Evolutionary conservation across 2,329 filamentous ascomycete species (phyloP).

Genomic region (Nemania sp.): DNA sequence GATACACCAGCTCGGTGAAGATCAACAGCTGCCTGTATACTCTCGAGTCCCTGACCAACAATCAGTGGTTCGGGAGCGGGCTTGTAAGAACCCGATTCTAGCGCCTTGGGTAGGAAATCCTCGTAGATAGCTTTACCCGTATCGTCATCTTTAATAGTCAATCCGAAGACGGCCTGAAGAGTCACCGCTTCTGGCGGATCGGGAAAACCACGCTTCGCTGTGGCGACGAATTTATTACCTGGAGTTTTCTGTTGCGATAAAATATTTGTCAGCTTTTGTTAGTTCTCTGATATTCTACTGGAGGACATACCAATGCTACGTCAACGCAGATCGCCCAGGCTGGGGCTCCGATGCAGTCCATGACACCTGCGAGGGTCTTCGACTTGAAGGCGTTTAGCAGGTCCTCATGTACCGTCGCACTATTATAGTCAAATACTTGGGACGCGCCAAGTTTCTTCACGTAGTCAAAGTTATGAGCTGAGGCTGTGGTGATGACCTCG

Average conservation of each 20-base stretch:
- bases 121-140: constrained; percentile 43
- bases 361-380: constrained; percentile 12
- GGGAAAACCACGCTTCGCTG: constrained; percentile 36
- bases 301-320: constrained; percentile 24
- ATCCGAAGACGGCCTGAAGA: constrained; percentile 28
- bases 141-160: constrained; percentile 37
- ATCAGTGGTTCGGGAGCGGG: constrained; percentile 46
- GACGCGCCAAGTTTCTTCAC: constrained; percentile 16
- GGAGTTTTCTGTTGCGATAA: constrained; percentile 25
- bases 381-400: background rate
- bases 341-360: constrained; percentile 33
- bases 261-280: constrained; percentile 10
- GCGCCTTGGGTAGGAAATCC: constrained; percentile 46
- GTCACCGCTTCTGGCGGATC: constrained; percentile 37
- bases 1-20: constrained; percentile 45
- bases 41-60: constrained; percentile 48
- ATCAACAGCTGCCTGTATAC: constrained; percentile 48
- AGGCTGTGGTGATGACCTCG: constrained; percentile 18
- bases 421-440: constrained; percentile 16
- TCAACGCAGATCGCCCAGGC: constrained; percentile 33
- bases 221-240: constrained; percentile 35
- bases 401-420: background rate
- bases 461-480: constrained; percentile 15
- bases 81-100: constrained; percentile 43
- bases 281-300: background rate